These are phyloP conservation scores for Alectoria sarmentosa DNA, from an alignment of 495 filamentous ascomycete species.

Conservation along the genomic window DNA sequence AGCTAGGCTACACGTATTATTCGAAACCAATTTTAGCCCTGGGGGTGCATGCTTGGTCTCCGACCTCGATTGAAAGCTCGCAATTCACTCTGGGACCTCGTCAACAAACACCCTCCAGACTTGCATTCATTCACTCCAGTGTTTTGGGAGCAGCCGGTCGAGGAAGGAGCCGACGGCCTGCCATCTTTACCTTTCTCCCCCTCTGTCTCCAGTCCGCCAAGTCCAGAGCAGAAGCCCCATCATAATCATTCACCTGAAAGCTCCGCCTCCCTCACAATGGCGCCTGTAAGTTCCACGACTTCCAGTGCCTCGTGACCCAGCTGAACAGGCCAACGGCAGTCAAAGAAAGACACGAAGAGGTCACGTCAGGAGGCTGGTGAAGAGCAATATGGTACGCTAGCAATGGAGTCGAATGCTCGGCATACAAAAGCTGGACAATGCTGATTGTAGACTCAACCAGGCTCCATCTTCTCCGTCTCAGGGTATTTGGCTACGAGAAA, in stretches of 20 bases:
- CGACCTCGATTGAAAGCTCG: constrained; percentile 59
- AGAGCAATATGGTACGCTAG: constrained; percentile 45
- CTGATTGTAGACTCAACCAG: constrained; percentile 24
- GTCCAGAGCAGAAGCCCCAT: constrained; percentile 32
- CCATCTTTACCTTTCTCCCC: constrained; percentile 45
- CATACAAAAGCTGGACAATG: neutral
- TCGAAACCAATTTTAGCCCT: constrained; percentile 9
- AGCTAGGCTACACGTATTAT: neutral
- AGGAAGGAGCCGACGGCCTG: constrained; percentile 36
- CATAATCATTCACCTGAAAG: neutral
- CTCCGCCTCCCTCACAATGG: constrained; percentile 48
- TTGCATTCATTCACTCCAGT: constrained; percentile 33
- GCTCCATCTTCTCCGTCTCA: constrained; percentile 75
- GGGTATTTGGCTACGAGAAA: constrained; percentile 49
- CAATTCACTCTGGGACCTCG: constrained; percentile 66
- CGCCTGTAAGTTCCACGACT: constrained; percentile 43
- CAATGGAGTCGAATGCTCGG: constrained; percentile 14
- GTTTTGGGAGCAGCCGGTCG: constrained; percentile 19
- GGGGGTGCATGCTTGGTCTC: constrained; percentile 49
- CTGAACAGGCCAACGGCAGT: constrained; percentile 20
- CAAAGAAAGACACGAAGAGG: constrained; percentile 35
- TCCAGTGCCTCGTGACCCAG: neutral
- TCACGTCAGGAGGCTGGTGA: constrained; percentile 41
- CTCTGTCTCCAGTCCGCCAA: constrained; percentile 30
- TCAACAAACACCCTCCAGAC: constrained; percentile 41